Evolutionary conservation across 441 rosid species (phyloP).

Genomic region (Populus hybrid): DNA sequence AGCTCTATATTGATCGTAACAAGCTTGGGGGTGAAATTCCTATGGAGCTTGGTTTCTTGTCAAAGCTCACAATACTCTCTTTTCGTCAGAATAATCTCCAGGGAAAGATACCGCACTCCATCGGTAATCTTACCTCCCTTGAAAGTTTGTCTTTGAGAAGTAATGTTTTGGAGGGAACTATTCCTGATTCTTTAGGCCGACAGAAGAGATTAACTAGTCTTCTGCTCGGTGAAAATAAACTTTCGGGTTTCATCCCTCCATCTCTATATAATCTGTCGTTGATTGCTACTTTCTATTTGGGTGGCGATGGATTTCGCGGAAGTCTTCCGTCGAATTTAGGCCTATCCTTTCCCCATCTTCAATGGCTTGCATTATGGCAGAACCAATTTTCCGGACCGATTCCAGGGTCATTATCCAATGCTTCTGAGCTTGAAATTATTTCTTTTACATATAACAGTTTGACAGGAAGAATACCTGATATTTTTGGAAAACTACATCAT

Average conservation of each 20-base stretch:
- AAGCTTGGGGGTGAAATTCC: not conserved
- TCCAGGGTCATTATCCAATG: not conserved
- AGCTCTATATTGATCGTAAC: not conserved
- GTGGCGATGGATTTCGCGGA: not conserved
- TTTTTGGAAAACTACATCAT: not conserved
- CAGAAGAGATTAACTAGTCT: slow-evolving; percentile 2
- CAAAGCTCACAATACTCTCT: not conserved
- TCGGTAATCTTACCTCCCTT: not conserved
- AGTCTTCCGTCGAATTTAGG: not conserved
- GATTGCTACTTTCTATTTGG: not conserved
- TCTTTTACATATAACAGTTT: not conserved
- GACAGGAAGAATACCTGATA: not conserved
- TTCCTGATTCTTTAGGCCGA: not conserved
- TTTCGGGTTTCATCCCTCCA: not conserved
- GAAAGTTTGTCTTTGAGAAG: not conserved
- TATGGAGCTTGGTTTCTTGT: not conserved
- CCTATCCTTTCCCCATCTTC: too few species aligned
- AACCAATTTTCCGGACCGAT: not conserved
- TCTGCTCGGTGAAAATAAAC: not conserved
- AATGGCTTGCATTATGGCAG: not conserved
- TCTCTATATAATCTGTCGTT: not conserved
- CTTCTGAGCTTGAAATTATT: not conserved
- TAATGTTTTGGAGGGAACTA: not conserved
- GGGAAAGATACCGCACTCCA: not conserved
- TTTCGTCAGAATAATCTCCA: not conserved